These are phyloP conservation scores for Fusarium goolgardi DNA, from an alignment of 2,329 filamentous ascomycete species.

Conservation along the genomic window DNA sequence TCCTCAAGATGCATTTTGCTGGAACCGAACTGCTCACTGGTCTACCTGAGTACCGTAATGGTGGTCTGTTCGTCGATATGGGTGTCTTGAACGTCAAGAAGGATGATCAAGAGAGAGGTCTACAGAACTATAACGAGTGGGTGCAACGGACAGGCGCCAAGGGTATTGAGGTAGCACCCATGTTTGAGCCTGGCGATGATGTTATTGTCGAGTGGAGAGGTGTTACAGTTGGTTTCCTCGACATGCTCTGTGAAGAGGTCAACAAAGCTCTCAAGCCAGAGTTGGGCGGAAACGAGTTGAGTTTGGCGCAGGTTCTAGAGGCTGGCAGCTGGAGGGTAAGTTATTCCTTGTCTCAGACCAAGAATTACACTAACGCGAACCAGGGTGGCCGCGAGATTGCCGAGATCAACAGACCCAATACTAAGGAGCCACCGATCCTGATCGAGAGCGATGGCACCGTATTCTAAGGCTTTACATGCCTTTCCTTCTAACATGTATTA, in stretches of 20 bases:
- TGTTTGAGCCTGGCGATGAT: conserved; percentile 70
- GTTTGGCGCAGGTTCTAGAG: conserved; percentile 88
- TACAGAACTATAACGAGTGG: conserved; percentile 72
- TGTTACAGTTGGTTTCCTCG: conserved; percentile 70
- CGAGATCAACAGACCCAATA: conserved; percentile 94
- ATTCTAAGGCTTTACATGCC: conserved; percentile 68
- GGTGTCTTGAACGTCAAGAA: conserved; percentile 82
- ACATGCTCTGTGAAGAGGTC: conserved; percentile 61
- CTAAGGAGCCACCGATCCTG: conserved; percentile 94
- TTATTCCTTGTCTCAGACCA: not conserved
- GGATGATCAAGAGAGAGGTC: conserved; percentile 75
- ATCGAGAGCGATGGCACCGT: conserved; percentile 97
- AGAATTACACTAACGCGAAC: conserved; percentile 31
- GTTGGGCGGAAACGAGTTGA: conserved; percentile 77
- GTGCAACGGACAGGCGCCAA: conserved; percentile 77
- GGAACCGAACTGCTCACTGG: conserved; percentile 86
- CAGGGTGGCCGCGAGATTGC: conserved; percentile 94
- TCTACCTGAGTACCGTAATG: conserved; percentile 91
- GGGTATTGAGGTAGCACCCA: conserved; percentile 64
- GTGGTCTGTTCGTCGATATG: conserved; percentile 86
- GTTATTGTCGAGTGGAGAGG: conserved; percentile 75
- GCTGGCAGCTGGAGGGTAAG: conserved; percentile 97
- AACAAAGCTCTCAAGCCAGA: conserved; percentile 57
- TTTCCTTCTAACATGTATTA: conserved; percentile 36
- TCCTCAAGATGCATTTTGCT: conserved; percentile 83